Evolutionary conservation across 176 grass and related monocot genomes (phyloP).

Genomic region (Carex scoparia): DNA sequence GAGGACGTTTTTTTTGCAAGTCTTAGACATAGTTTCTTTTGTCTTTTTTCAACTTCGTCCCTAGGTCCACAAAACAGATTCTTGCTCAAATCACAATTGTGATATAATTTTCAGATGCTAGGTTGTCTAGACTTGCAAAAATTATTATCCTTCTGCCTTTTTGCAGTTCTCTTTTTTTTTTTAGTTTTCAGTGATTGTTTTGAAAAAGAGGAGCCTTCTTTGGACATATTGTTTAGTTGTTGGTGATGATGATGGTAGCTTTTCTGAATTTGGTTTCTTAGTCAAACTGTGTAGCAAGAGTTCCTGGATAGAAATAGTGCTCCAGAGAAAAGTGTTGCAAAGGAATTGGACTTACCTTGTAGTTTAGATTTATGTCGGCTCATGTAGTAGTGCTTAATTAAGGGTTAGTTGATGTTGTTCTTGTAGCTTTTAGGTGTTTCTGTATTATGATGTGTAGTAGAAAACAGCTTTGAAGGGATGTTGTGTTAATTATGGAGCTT

Average conservation of each 20-base stretch:
- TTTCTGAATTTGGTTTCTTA: conserved; percentile 3
- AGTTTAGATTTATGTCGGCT: conserved; percentile 6
- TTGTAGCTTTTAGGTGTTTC: conserved; percentile 18
- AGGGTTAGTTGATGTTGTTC: conserved; percentile 15
- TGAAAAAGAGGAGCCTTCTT: conserved; percentile 3
- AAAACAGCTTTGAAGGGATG: conserved; percentile 10
- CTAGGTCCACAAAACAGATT: too few species aligned
- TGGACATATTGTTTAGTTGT: conserved; percentile 21
- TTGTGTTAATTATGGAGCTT: conserved; percentile 25
- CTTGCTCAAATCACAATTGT: too few species aligned
- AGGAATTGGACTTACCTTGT: conserved; percentile 11
- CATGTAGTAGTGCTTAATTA: conserved; percentile 16
- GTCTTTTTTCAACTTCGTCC: too few species aligned
- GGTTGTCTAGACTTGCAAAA: conserved; percentile 15
- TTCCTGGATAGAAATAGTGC: conserved; percentile 6
- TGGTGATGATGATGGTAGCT: conserved; percentile 8
- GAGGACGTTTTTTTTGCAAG: not conserved
- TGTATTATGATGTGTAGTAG: conserved; percentile 25
- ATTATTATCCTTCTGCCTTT: not conserved
- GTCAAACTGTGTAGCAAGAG: conserved; percentile 7
- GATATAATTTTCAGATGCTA: not conserved
- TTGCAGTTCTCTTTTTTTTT: not conserved
- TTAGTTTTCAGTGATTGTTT: conserved; percentile 12
- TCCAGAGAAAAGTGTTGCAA: conserved; percentile 2
- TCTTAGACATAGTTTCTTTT: not conserved